Evolutionary conservation across 139 green algal species (phyloP), one percentile per base, ranked within the genome.

Genomic region (Chlamydomonas eustigma): DNA sequence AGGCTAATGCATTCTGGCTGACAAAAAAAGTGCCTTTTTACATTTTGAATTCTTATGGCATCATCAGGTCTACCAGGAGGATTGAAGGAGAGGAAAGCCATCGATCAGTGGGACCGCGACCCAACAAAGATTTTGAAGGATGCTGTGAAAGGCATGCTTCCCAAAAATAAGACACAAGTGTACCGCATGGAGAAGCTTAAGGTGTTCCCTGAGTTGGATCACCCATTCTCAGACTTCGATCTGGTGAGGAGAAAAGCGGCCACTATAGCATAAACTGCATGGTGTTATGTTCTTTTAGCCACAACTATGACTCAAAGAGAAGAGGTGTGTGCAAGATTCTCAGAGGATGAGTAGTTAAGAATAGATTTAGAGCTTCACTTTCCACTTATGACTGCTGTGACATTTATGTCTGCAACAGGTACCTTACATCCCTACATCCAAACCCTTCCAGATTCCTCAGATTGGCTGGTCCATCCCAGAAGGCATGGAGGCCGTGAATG

Each of bases 131-230:
- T 96, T 3, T 58, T 97, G 37, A 70, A 75, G 4, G 78, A 86
- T 25, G 90, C 93, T 5, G 92, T 97, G 33, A 78, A 85, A 32
- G 91, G 92, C 78, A 97, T 97, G 93, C 85, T 97, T 50, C 93
- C 93, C 12, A 94, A 94, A 73, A 97, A 95, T 79, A 93, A 92
- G 65, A 77, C 93, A 39, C 83, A 37, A 73, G 51, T 69, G 30
- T 81, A 66, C 37, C 88, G 93, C 33, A 77, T 90, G 30, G 77
- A 88, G 8, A 96, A 96, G 85, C 87, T 97, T 66, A 87, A 90
- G 37, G 85, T 97, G 6, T 97, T 91, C 64, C 63, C 87, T 3
- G 92, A 87, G 33, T 73, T 78, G 4, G 73, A 91, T 25, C 93
- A 97, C 77, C 80, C 85, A 1, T 94, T 95, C 76, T 74, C 72